Evolutionary conservation across 2,329 filamentous ascomycete genomes (phyloP), one percentile per base, ranked within the genome.

Genomic region (Cladosporium halotolerans): DNA sequence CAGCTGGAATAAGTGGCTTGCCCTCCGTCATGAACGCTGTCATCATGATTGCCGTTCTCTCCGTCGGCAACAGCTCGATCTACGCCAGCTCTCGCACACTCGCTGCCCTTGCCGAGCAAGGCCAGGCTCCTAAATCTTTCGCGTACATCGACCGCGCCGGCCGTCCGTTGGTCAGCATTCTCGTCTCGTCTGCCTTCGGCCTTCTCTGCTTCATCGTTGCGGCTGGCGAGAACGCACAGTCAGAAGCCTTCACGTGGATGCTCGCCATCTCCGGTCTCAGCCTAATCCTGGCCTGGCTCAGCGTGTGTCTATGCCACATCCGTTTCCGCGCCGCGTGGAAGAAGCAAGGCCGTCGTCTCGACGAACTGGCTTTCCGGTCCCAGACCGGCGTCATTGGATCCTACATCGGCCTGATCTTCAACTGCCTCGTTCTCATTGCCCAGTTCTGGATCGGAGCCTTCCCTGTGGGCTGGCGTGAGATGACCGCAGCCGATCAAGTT

Each of bases 241-340:
- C 79, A 42, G 76, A 79, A 55, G 84, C 83, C 0, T 73, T 91
- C 57, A 76, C 76, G 43, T 90, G 86, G 86, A 82, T 90, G 59
- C 79, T 88, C 39, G 85, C 85, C 56, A 77, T 89, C 51, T 87
- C 84, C 1, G 86, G 83, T 47, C 77, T 89, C 28, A 85, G 83
- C 9, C 83, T 79, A 45, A 79, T 89, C 64, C 88, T 91, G 73
- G 89, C 86, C 13, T 91, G 50, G 28, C 34, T 86, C 82, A 18
- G 92, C 58, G 91, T 95, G 68, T 95, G 89, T 69, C 73, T 93
- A 13, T 81, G 85, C 28, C 90, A 96, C 71, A 93, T 96, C 66
- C 88, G 90, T 54, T 96, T 96, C 79, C 88, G 91, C 55, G 56
- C 46, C 31, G 88, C 84, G 14, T 93, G 89, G 88, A 76, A 73